Percentiles rank a stretch among this genome's conserved stretches.
These are phyloP conservation scores for Solanum clarkiae DNA, from an alignment of 257 asterid genomes.

Conservation along the genomic window DNA sequence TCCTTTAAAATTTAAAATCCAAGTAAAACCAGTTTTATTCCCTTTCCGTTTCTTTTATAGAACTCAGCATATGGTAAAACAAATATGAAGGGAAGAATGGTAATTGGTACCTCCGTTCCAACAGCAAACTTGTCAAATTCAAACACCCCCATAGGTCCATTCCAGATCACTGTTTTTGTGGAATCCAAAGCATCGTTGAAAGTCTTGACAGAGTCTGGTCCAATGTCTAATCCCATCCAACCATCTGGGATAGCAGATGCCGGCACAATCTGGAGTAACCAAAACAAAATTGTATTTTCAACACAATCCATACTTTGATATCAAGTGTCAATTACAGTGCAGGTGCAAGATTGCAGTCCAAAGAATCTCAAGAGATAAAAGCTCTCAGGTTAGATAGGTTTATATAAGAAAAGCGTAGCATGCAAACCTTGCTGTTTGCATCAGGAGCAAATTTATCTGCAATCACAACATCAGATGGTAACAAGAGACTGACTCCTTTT, in stretches of 20 bases:
- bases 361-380: neutral
- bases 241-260: constrained; percentile 75
- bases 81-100: neutral
- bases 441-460: constrained; percentile 90
- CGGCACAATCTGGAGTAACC: constrained; percentile 47
- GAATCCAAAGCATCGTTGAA: constrained; percentile 65
- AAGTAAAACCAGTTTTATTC: neutral
- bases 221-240: constrained; percentile 89
- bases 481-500: constrained; percentile 66
- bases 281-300: neutral
- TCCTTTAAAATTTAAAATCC: neutral
- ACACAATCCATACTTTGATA: neutral
- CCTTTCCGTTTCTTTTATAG: neutral
- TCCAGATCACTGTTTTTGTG: constrained; percentile 78
- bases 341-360: neutral
- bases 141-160: constrained; percentile 94
- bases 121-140: constrained; percentile 80
- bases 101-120: constrained; percentile 61
- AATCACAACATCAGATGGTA: constrained; percentile 66
- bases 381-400: neutral
- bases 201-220: constrained; percentile 77
- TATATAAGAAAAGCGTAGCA: neutral
- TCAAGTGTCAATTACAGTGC: neutral
- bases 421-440: constrained; percentile 72
- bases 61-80: neutral